These are phyloP conservation scores for Mycena capillaripes DNA, from an alignment of 768 basidiomycete genomes.

Conservation along the genomic window DNA sequence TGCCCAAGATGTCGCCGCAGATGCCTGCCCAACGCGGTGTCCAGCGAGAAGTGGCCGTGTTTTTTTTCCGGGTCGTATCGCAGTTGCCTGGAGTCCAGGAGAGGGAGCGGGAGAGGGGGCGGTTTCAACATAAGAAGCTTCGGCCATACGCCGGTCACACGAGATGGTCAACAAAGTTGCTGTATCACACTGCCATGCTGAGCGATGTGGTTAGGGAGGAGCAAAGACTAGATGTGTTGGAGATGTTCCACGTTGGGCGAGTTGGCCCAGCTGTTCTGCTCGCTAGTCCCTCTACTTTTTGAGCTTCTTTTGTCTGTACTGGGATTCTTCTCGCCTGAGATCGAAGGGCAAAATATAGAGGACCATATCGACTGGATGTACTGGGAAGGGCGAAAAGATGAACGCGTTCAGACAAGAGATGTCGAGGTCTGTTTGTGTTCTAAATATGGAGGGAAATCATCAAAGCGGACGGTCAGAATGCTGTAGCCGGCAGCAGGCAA, in stretches of 20 bases:
- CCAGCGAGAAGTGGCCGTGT: no score
- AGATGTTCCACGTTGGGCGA: conserved; percentile 55
- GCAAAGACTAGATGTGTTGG: conserved; percentile 42
- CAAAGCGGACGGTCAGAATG: conserved; percentile 64
- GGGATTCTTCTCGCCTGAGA: conserved; percentile 78
- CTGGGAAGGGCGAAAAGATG: conserved; percentile 29
- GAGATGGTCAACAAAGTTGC: conserved; percentile 75
- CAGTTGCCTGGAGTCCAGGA: no score
- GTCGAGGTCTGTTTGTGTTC: conserved; percentile 44
- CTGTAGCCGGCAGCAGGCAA: conserved; percentile 61
- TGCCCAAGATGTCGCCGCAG: no score
- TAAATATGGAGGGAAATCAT: conserved; percentile 72
- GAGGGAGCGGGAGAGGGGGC: no score
- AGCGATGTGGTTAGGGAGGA: conserved; percentile 47
- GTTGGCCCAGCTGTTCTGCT: conserved; percentile 75
- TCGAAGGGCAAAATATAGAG: conserved; percentile 63
- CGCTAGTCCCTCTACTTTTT: conserved; percentile 76
- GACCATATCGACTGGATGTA: conserved; percentile 41
- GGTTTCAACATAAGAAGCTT: conserved; percentile 82
- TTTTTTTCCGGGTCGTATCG: no score
- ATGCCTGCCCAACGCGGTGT: no score
- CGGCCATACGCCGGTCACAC: conserved; percentile 84
- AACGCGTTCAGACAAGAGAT: conserved; percentile 30
- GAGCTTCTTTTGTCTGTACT: conserved; percentile 68
- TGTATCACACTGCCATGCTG: conserved; percentile 42